Percentiles rank a stretch among this genome's conserved stretches.
phyloP scores from a whole-genome alignment of 2,329 filamentous ascomycete species.

The Gnomoniopsis sp. region DNA sequence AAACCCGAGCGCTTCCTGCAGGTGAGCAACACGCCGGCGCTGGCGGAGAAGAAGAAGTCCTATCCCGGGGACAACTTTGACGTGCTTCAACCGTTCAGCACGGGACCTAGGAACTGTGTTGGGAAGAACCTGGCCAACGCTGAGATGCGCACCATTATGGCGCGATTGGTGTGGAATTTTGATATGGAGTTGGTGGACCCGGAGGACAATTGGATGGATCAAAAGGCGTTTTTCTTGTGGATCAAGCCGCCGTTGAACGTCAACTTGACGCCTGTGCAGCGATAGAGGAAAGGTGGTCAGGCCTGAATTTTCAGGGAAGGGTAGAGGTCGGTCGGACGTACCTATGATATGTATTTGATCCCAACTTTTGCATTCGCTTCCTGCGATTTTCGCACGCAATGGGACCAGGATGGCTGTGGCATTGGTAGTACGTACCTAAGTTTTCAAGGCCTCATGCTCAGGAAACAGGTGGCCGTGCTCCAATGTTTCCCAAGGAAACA shows the following conservation, averaged over 20 bases:
- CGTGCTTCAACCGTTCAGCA: conserved; percentile 44
- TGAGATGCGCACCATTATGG: conserved; percentile 48
- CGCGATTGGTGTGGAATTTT: conserved; percentile 46
- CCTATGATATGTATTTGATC: no score
- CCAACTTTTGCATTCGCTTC: no score
- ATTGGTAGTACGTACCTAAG: no score
- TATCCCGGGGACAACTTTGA: conserved; percentile 40
- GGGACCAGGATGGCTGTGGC: no score
- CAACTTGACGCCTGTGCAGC: conserved; percentile 30
- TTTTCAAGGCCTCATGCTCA: no score
- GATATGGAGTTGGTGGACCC: conserved; percentile 39
- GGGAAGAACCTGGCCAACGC: conserved; percentile 47
- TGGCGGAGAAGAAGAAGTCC: conserved; percentile 29
- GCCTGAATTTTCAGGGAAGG: neutral
- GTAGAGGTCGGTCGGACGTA: no score
- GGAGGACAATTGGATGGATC: conserved; percentile 35
- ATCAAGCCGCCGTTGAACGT: conserved; percentile 35
- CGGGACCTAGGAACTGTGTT: conserved; percentile 48
- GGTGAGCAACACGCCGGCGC: no score
- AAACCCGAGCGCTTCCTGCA: conserved; percentile 48
- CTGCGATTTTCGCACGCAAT: no score
- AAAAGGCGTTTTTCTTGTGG: conserved; percentile 39
- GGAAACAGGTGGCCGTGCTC: no score
- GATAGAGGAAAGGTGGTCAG: neutral
- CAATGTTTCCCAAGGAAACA: no score